Base-by-base conservation (phyloP, 352 stramenopile species). In the Phytopythium boreale region DNA sequence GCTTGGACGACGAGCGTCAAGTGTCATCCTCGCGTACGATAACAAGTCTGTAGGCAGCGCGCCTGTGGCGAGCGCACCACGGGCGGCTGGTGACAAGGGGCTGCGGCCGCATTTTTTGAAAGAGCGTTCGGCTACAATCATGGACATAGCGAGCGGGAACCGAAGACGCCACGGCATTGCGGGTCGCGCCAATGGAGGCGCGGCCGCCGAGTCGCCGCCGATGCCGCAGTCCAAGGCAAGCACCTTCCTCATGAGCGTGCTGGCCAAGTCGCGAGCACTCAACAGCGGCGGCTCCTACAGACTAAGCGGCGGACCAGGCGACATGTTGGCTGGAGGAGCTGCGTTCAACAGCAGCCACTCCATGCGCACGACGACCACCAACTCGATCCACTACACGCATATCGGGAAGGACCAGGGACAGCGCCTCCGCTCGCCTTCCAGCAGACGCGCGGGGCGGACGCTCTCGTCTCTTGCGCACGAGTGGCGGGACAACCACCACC, bases 191-290 rank as follows among this genome's bases (percentile, higher is more conserved):
- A 36, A 10, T 17, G 41, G 12, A 9, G 39, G 10, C 10, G 14
- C 34, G 19, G 24, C 27, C 14, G 14, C 26, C 4, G 59, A 69
- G 19, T 53, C 66, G 3, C 22, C 69, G 29, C 59, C 56, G 20
- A 56, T 70, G 19, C 74, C 76, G 55, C 77, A 83, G 59, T 90
- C 82, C 34, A 86, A 80, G 53, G 80, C 83, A 4, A 77, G 80
- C 51, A 59, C 77, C 9, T 92, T 92, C 61, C 53, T 92, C 37
- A 44, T 84, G 31, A 63, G 69, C 15, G 68, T 90, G 17, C 51
- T 89, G 56, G 74, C 70, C 5, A 82, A 84, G 46, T 67, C 72
- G 8, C 64, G 62, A 68, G 70, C 53, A 26, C 27, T 37, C 15
- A 51, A 17, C 44, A 37, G 27, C 27, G 17, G 49, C 49, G 24